phyloP scores from a whole-genome alignment of 169 alveolate genomes.

The Plasmodium relictum region DNA sequence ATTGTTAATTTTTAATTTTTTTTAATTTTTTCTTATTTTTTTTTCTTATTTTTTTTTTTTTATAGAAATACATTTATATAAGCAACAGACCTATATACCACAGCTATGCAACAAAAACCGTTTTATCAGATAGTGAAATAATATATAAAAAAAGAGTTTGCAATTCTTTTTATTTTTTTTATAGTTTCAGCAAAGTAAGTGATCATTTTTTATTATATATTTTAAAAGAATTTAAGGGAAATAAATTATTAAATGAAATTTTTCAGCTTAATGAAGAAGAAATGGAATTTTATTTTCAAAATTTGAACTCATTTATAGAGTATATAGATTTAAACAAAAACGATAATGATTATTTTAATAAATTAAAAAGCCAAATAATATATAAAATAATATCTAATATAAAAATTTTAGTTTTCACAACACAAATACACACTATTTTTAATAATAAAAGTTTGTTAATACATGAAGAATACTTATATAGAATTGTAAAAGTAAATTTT shows the following conservation, averaged over 20 bases:
- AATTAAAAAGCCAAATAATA: conserved; percentile 5
- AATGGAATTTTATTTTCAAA: neutral
- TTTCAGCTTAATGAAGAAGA: conserved; percentile 16
- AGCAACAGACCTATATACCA: conserved; percentile 74
- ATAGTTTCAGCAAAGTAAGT: conserved; percentile 14
- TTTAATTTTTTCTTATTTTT: neutral
- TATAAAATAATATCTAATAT: conserved; percentile 5
- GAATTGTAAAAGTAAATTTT: conserved; percentile 21
- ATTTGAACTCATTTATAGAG: neutral
- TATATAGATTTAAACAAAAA: neutral
- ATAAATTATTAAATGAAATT: conserved; percentile 30
- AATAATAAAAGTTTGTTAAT: conserved; percentile 58
- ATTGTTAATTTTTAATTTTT: neutral
- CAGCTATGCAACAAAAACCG: conserved; percentile 67
- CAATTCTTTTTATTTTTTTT: conserved; percentile 67
- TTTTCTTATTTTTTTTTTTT: conserved; percentile 9
- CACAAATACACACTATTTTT: conserved; percentile 75
- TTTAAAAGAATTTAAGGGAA: conserved; percentile 7
- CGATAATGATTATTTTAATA: neutral
- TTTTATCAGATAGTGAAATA: conserved; percentile 71
- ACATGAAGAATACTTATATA: conserved; percentile 37
- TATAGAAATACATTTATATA: conserved; percentile 57
- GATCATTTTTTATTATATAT: neutral
- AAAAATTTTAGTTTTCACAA: conserved; percentile 64
- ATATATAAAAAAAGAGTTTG: conserved; percentile 45